Conservation (phyloP, 495 filamentous ascomycete species). For the Daldinia loculata region DNA sequence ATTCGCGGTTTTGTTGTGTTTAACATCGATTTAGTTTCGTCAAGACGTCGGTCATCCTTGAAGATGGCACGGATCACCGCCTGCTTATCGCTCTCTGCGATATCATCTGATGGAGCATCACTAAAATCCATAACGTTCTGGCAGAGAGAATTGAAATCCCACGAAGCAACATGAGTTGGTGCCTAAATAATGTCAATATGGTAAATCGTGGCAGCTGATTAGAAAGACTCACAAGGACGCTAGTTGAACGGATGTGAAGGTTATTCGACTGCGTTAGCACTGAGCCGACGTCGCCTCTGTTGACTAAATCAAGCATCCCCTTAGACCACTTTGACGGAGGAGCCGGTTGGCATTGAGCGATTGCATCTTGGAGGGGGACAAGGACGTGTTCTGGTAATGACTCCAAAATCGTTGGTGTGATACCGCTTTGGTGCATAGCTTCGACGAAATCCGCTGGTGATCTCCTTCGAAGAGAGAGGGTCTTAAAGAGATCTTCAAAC, state of each 20-base stretch:
- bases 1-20: conserved; percentile 78
- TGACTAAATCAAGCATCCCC: conserved; percentile 75
- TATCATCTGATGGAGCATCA: conserved; percentile 52
- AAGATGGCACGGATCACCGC: conserved; percentile 85
- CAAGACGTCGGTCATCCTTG: conserved; percentile 85
- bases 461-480: conserved; percentile 48
- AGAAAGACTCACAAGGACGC: conserved; percentile 42
- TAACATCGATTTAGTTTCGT: conserved; percentile 80
- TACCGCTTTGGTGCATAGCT: conserved; percentile 67
- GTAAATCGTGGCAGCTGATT: background rate
- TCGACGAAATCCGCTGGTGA: conserved; percentile 61
- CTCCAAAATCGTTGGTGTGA: conserved; percentile 69
- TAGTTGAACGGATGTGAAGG: conserved; percentile 50
- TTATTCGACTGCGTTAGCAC: conserved; percentile 61
- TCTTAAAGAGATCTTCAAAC: conserved; percentile 65
- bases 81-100: conserved; percentile 77
- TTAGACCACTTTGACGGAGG: conserved; percentile 81
- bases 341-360: conserved; percentile 79
- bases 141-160: conserved; percentile 74
- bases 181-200: conserved; percentile 47
- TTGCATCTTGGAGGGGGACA: conserved; percentile 81
- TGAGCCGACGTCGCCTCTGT: conserved; percentile 80
- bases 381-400: conserved; percentile 84
- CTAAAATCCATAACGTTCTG: conserved; percentile 54
- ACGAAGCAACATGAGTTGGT: conserved; percentile 70